Conservation (phyloP, 352 stramenopile genomes). For the Aphanomyces cochlioides region DNA sequence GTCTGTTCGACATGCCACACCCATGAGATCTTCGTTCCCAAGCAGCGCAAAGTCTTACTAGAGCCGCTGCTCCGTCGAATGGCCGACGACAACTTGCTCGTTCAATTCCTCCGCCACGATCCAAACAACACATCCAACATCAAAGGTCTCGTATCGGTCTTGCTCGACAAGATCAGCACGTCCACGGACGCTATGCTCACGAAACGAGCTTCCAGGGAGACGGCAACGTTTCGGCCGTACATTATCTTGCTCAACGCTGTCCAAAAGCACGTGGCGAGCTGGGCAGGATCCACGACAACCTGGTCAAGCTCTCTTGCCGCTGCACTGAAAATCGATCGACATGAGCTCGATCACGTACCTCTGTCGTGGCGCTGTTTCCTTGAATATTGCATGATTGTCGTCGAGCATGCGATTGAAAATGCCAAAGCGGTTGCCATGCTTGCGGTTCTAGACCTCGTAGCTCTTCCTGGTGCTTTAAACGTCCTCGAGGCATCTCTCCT, state of each 20-base stretch:
- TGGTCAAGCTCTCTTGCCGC: constrained; percentile 30
- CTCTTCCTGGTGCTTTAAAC: not conserved
- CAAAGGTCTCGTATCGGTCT: not conserved
- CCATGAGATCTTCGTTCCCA: constrained; percentile 24
- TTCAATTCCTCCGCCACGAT: constrained; percentile 41
- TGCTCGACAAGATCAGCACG: constrained; percentile 10
- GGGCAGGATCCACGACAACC: constrained; percentile 38
- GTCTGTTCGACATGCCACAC: not conserved
- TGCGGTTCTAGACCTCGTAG: constrained; percentile 25
- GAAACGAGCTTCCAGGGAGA: constrained; percentile 9
- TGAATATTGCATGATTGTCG: constrained; percentile 39
- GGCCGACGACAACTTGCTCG: constrained; percentile 53
- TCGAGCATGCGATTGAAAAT: constrained; percentile 16
- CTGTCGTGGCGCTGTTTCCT: constrained; percentile 51
- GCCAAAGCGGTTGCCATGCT: constrained; percentile 36
- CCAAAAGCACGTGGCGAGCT: constrained; percentile 69
- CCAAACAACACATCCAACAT: constrained; percentile 6
- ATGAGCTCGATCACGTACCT: not conserved
- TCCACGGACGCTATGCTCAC: constrained; percentile 4
- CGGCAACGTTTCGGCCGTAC: constrained; percentile 31
- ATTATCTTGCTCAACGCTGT: constrained; percentile 38
- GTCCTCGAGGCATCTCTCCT: constrained; percentile 47
- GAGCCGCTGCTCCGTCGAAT: constrained; percentile 59
- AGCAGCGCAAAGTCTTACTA: constrained; percentile 46
- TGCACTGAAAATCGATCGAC: not conserved